Percentiles rank a stretch among this genome's conserved stretches.
These are phyloP conservation scores for Phytophthora pisi DNA, from an alignment of 352 stramenopile genomes.

Conservation along the genomic window DNA sequence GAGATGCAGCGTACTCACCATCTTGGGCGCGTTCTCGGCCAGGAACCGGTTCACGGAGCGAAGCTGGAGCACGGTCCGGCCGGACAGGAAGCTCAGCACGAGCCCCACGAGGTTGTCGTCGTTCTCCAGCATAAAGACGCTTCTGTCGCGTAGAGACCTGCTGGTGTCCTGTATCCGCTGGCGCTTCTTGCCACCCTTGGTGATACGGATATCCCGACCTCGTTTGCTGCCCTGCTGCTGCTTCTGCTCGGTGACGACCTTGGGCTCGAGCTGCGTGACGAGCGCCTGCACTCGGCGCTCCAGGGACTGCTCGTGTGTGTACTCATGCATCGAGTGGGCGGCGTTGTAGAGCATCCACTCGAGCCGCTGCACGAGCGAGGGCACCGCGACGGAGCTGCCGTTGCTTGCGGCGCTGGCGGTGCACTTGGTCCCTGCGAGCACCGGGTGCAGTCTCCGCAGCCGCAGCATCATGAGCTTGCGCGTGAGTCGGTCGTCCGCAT, in stretches of 20 bases:
- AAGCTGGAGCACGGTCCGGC: constrained; percentile 42
- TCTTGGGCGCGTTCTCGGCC: constrained; percentile 33
- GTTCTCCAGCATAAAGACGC: constrained; percentile 45
- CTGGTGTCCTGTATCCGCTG: constrained; percentile 5
- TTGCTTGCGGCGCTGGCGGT: constrained; percentile 4
- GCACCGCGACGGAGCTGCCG: constrained; percentile 12
- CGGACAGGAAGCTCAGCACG: constrained; percentile 59
- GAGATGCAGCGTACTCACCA: constrained; percentile 52
- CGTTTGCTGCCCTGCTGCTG: constrained; percentile 17
- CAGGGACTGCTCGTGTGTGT: constrained; percentile 63
- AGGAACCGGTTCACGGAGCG: constrained; percentile 58
- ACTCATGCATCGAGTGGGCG: constrained; percentile 68
- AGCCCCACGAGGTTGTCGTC: constrained; percentile 50
- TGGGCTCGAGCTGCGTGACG: constrained; percentile 60
- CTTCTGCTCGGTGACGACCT: constrained; percentile 5
- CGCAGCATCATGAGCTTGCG: constrained; percentile 47
- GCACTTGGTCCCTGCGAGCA: constrained; percentile 27
- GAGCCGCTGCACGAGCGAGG: constrained; percentile 62
- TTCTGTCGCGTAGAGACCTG: constrained; percentile 9
- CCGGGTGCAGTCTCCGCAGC: constrained; percentile 33
- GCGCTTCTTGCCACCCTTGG: constrained; percentile 13
- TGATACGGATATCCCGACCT: not conserved
- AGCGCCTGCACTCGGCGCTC: constrained; percentile 73
- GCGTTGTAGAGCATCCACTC: constrained; percentile 80
- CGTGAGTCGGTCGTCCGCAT: constrained; percentile 34